Conservation (phyloP, 2,329 filamentous ascomycete genomes). For the Daldinia sp. region DNA sequence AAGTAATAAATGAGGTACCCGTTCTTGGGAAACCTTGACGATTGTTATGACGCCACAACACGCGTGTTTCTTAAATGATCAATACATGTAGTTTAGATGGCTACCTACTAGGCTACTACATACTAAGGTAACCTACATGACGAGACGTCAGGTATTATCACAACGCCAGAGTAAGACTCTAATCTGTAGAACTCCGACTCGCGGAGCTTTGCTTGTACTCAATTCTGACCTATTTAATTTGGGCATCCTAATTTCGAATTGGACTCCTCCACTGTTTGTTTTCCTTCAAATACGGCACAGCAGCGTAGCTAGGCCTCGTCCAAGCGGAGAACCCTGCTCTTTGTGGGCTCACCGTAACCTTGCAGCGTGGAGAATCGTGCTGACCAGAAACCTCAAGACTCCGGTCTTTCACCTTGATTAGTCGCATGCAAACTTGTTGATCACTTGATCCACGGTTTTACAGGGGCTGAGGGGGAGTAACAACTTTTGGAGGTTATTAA, state of each 20-base stretch:
- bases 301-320: slow-evolving; percentile 4
- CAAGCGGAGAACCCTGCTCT: slow-evolving; percentile 40
- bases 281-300: slow-evolving; percentile 1
- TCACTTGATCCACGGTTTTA: slow-evolving; percentile 35
- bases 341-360: slow-evolving; percentile 31
- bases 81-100: too few species aligned
- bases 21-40: slow-evolving; percentile 3
- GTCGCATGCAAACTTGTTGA: slow-evolving; percentile 36
- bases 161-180: neutral
- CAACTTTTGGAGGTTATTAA: slow-evolving; percentile 26
- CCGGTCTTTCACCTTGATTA: slow-evolving; percentile 27
- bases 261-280: slow-evolving; percentile 15
- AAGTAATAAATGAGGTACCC: neutral
- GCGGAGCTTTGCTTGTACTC: neutral
- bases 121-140: too few species aligned
- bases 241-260: slow-evolving; percentile 15
- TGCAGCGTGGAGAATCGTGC: slow-evolving; percentile 25
- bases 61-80: slow-evolving; percentile 4
- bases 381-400: slow-evolving; percentile 26
- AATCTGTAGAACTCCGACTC: neutral
- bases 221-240: neutral
- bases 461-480: slow-evolving; percentile 4
- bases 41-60: slow-evolving; percentile 14
- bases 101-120: too few species aligned
- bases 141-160: neutral